Conservation (phyloP, 805 yeast species). For the Yarrowia sp. region DNA sequence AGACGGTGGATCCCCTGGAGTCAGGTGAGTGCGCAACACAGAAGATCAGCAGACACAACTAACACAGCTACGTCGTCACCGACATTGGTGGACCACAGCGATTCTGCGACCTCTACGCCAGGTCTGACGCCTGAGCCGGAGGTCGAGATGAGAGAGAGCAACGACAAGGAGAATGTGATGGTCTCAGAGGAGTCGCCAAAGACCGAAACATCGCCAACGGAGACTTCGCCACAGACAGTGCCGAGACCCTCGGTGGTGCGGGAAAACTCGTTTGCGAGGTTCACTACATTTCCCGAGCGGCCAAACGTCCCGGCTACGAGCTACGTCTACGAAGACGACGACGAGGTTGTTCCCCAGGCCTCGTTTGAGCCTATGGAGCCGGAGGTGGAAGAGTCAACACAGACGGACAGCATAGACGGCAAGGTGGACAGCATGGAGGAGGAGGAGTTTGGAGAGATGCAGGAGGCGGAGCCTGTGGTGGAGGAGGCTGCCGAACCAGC, state of each 20-base stretch:
- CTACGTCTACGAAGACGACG: not conserved
- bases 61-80: constrained; percentile 6
- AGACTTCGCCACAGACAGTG: not conserved
- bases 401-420: not conserved
- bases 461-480: not conserved
- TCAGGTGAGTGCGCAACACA: constrained; percentile 22
- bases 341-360: not conserved
- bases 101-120: not conserved
- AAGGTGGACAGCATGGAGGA: not conserved
- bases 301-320: not conserved
- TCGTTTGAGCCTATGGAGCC: constrained; percentile 4
- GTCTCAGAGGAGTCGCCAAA: too few species aligned
- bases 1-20: not conserved
- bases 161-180: not conserved
- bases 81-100: not conserved
- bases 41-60: not conserved
- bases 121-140: not conserved
- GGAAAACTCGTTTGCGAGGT: constrained; percentile 4
- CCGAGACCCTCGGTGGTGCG: not conserved
- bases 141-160: not conserved
- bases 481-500: not conserved
- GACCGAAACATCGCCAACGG: not conserved
- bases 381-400: not conserved
- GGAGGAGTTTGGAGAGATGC: constrained; percentile 6
- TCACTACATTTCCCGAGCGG: not conserved